Base-by-base conservation (phyloP, 73 alveolate genomes). In the Paramecium biaurelia region DNA sequence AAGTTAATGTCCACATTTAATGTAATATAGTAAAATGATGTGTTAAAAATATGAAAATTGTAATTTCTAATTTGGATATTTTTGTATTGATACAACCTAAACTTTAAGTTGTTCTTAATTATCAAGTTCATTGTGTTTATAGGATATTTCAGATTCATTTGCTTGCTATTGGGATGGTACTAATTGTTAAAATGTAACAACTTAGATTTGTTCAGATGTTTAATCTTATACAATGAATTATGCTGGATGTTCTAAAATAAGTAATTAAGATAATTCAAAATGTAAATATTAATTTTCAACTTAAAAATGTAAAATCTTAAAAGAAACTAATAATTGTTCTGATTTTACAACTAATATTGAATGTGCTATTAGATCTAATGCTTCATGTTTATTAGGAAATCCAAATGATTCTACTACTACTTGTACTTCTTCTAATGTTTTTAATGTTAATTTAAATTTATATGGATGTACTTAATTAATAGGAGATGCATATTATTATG, bases 1-100 rank as follows among this genome's bases (percentile, higher is more conserved):
- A 15, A 30, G 20, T 72, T 57, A 20, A 53, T 53, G 86, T 72
- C 86, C 86, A 34, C 86, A 72, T 72, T 72, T 14, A 72, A n/a
- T n/a, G 32, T 9, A 72, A 23, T 72, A 72, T 72, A 72, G 86
- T 72, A 72, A 72, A 20, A 21, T 21, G 15, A 42, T 38, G 45
- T 72, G 86, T 38, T 15, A 28, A 4, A 35, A 72, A 34, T 72
- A 28, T 37, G 59, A 30, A 28, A 38, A 72, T 21, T 72, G 86
- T 18, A 37, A 72, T 32, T 72, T 42, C 7, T 28, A 38, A 34
- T 35, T 42, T 72, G 86, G 59, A 72, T 32, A 23, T 28, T 72
- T 11, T 72, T 72, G 86, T 18, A 5, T 72, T 32, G 58, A 72
- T 38, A 72, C 0, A 15, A 32, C 86, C 1, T 32, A 28, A 30